Evolutionary conservation across 805 yeast genomes (phyloP).

Genomic region (Zygosaccharomyces bailii): DNA sequence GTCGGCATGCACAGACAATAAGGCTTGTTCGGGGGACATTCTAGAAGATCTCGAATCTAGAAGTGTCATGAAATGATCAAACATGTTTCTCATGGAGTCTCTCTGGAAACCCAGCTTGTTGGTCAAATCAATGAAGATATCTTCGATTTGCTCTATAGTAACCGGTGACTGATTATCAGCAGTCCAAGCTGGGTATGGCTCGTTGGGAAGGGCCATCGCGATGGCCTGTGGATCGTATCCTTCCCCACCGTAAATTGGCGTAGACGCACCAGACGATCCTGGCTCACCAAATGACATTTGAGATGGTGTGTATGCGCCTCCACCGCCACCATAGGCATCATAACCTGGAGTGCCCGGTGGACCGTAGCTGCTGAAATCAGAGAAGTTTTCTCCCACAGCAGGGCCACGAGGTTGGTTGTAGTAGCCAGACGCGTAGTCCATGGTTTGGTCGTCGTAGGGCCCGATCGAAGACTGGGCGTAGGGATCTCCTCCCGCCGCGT

Average conservation of each 20-base stretch:
- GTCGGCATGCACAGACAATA: constrained; percentile 78
- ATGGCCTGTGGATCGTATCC: constrained; percentile 57
- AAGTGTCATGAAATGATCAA: constrained; percentile 81
- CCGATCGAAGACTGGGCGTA: constrained; percentile 25
- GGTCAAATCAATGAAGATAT: constrained; percentile 76
- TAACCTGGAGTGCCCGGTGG: constrained; percentile 56
- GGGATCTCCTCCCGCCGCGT: constrained; percentile 29
- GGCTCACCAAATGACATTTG: constrained; percentile 81
- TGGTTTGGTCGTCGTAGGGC: constrained; percentile 41
- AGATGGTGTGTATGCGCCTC: constrained; percentile 75
- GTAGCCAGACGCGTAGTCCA: constrained; percentile 41
- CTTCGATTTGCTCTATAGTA: constrained; percentile 80
- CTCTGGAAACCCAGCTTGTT: constrained; percentile 88
- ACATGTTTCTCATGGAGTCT: constrained; percentile 89
- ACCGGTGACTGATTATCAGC: constrained; percentile 91
- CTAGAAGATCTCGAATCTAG: constrained; percentile 81
- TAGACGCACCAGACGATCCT: constrained; percentile 88
- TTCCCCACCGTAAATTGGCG: constrained; percentile 80
- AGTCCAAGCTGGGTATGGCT: constrained; percentile 99
- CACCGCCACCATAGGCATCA: constrained; percentile 54
- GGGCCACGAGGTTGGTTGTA: constrained; percentile 52
- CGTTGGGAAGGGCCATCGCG: constrained; percentile 71
- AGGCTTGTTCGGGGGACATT: constrained; percentile 87
- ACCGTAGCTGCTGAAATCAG: constrained; percentile 64
- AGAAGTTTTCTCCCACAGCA: constrained; percentile 58